Conservation (phyloP, 192 early-diverging fungal species). For the Podila clonocystis region DNA sequence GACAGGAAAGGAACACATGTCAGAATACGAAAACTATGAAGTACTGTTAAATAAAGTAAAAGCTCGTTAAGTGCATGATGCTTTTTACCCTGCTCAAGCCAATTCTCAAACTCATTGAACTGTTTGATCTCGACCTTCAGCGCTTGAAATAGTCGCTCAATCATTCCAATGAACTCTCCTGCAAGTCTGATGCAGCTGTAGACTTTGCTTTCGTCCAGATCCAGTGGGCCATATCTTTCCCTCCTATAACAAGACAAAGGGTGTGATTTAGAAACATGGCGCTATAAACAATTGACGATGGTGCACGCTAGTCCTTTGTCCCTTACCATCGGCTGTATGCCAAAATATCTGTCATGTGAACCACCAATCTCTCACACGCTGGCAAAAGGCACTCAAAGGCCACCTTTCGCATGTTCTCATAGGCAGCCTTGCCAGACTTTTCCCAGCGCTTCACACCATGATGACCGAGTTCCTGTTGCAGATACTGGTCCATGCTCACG, state of each 20-base stretch:
- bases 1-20: not conserved
- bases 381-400: conserved; percentile 41
- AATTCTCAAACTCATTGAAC: conserved; percentile 42
- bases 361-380: conserved; percentile 31
- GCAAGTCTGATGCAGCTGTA: conserved; percentile 29
- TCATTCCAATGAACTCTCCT: conserved; percentile 31
- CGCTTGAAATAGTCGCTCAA: conserved; percentile 26
- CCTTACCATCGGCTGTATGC: conserved; percentile 40
- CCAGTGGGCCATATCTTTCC: conserved; percentile 18
- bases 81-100: conserved; percentile 29
- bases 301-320: not conserved
- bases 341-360: conserved; percentile 29
- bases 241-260: conserved; percentile 4
- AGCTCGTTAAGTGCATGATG: too few species aligned
- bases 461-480: conserved; percentile 30
- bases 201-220: conserved; percentile 6
- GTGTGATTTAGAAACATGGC: too few species aligned
- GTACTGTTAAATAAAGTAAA: not conserved
- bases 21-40: not conserved
- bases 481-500: conserved; percentile 20
- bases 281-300: not conserved
- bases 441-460: conserved; percentile 38
- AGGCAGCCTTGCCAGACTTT: conserved; percentile 20
- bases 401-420: conserved; percentile 26
- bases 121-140: conserved; percentile 34